Evolutionary conservation across 345 rosid species (phyloP), one percentile per base, ranked within the genome.

Genomic region (Linum trigynum): DNA sequence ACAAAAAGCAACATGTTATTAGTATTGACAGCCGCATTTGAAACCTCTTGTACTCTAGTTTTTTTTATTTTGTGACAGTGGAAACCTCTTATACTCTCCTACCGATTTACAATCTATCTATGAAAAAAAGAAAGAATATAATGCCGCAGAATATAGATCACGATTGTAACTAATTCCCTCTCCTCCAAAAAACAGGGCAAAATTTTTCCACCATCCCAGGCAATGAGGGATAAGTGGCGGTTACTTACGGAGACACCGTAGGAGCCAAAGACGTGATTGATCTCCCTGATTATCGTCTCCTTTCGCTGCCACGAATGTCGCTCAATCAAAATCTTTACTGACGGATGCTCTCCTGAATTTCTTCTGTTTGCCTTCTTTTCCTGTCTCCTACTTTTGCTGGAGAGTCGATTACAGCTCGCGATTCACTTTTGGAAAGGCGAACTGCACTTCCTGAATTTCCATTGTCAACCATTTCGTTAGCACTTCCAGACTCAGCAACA

Each of bases 201-300:
- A n/a, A n/a, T n/a, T n/a, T n/a, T n/a, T n/a, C n/a, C n/a, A n/a
- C n/a, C n/a, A n/a, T n/a, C n/a, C n/a, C n/a, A n/a, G n/a, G 99
- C 97, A 16, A 91, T 91, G 45, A 91, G 82, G 4, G 86, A 80
- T 48, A 95, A 72, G 71, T 95, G 97, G 35, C 96, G 83, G 62
- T 70, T 81, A 70, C 85, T 86, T 45, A 89, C 99, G 1, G 90
- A 80, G 5, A 95, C 87, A 14, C 90, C 87, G 41, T 91, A 91
- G 3, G 96, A 87, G 57, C 74, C 71, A 76, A 94, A 91, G 6
- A 89, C 97, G 12, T 89, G 84, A 75, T 75, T 90, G 61, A 94
- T 81, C 73, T 94, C 97, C 68, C 88, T 77, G 57, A 88, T 91
- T 65, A 91, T 83, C 45, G 95, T 86, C 72, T 85, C 95, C 79